Evolutionary conservation across 345 rosid species (phyloP).

Genomic region (Hypericum perforatum): DNA sequence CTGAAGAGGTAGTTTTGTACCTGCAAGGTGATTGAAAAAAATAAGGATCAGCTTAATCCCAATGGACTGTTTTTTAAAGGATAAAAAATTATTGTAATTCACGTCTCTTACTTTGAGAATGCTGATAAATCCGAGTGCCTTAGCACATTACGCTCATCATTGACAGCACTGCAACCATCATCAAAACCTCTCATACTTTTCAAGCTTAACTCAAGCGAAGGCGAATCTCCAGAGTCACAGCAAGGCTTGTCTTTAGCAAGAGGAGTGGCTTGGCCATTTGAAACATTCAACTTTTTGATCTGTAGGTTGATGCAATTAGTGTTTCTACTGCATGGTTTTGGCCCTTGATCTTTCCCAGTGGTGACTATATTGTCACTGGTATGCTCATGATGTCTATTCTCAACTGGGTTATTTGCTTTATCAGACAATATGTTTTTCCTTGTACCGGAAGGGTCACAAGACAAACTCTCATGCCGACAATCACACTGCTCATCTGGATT

Average conservation of each 20-base stretch:
- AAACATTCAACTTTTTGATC: slow-evolving; percentile 23
- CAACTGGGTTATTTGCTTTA: slow-evolving; percentile 19
- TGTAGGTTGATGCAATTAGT: slow-evolving; percentile 15
- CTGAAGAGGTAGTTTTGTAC: no score
- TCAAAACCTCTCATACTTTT: slow-evolving; percentile 33
- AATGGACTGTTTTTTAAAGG: no score
- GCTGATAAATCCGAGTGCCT: slow-evolving; percentile 46
- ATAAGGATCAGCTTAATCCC: no score
- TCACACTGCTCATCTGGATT: no score
- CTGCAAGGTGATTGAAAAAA: no score
- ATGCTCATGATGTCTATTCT: slow-evolving; percentile 26
- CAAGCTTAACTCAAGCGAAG: slow-evolving; percentile 20
- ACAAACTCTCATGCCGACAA: no score
- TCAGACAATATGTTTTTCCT: slow-evolving; percentile 28
- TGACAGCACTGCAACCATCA: slow-evolving; percentile 14
- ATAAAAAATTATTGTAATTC: no score
- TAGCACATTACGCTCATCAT: slow-evolving; percentile 42
- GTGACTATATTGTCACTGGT: slow-evolving; percentile 22
- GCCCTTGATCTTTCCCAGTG: slow-evolving; percentile 20
- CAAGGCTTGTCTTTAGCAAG: slow-evolving; percentile 17
- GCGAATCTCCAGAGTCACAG: not conserved
- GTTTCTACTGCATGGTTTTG: slow-evolving; percentile 14
- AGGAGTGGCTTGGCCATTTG: slow-evolving; percentile 16
- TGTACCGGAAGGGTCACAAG: slow-evolving; percentile 10
- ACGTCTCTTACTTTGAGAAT: slow-evolving; percentile 35